Conservation (phyloP, 1,139 yeast genomes). For the Kodamaea anthophila region DNA sequence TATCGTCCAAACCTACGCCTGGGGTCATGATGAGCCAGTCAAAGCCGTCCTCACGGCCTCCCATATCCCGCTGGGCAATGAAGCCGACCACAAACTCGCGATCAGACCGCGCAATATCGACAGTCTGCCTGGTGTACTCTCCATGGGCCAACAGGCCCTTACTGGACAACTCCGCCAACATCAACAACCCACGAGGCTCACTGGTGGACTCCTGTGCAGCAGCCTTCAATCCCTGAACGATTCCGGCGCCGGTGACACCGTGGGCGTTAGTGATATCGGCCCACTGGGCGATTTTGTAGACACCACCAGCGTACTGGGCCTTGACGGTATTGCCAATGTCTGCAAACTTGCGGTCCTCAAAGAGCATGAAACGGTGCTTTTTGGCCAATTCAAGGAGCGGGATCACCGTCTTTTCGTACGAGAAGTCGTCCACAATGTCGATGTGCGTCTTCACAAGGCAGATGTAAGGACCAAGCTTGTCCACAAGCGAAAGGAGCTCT, state of each 20-base stretch:
- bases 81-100: constrained; percentile 91
- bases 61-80: constrained; percentile 89
- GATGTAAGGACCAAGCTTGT: constrained; percentile 81
- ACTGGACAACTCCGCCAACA: constrained; percentile 94
- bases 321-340: constrained; percentile 99
- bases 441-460: constrained; percentile 93
- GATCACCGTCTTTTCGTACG: constrained; percentile 67
- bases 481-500: constrained; percentile 68
- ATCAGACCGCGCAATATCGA: constrained; percentile 84
- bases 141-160: constrained; percentile 92
- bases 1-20: constrained; percentile 96
- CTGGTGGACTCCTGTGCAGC: constrained; percentile 66
- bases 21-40: constrained; percentile 98
- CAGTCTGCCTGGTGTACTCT: constrained; percentile 78
- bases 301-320: constrained; percentile 87
- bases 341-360: constrained; percentile 96
- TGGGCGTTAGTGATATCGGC: constrained; percentile 97
- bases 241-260: constrained; percentile 93
- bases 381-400: constrained; percentile 68
- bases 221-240: constrained; percentile 79
- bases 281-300: constrained; percentile 86
- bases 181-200: constrained; percentile 79
- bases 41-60: constrained; percentile 73
- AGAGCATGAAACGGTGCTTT: constrained; percentile 79
- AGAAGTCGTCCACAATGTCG: constrained; percentile 85